Conservation (phyloP, 2,329 filamentous ascomycete species). For the Microcyclospora tardicrescens region DNA sequence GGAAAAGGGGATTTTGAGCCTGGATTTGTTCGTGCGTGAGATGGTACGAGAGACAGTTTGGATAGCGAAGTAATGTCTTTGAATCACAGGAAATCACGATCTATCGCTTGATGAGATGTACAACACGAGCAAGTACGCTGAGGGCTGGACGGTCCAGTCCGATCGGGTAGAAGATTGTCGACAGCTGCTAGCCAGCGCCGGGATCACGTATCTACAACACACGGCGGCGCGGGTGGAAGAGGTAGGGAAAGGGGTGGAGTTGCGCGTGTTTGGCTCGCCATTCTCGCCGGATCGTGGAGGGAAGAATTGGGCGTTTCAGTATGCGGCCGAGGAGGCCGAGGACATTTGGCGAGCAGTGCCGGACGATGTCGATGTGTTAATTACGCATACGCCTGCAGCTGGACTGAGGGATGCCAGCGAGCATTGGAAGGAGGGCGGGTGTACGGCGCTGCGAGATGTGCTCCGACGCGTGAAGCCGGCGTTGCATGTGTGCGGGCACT, state of each 20-base stretch:
- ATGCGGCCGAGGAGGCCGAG: conserved; percentile 31
- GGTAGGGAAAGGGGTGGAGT: conserved; percentile 45
- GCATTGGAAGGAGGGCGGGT: conserved; percentile 40
- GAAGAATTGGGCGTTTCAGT: conserved; percentile 54
- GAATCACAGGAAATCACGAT: conserved; percentile 57
- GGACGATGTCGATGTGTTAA: conserved; percentile 48
- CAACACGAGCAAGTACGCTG: conserved; percentile 14
- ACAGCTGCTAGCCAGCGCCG: conserved; percentile 37
- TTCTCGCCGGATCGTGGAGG: conserved; percentile 37
- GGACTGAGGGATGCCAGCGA: conserved; percentile 41
- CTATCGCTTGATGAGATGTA: conserved; percentile 47
- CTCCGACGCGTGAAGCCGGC: conserved; percentile 50
- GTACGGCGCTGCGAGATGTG: conserved; percentile 43
- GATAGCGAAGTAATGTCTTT: neutral
- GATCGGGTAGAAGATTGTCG: conserved; percentile 43
- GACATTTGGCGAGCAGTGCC: conserved; percentile 51
- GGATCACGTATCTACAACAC: conserved; percentile 54
- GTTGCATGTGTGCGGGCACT: conserved; percentile 58
- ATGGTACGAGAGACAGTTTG: too few species aligned
- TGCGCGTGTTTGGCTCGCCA: conserved; percentile 60
- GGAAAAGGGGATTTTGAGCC: too few species aligned
- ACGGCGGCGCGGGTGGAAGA: conserved; percentile 42
- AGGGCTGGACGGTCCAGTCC: conserved; percentile 10
- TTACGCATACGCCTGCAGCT: conserved; percentile 57
- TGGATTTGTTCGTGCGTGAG: too few species aligned